A percentile compares a stretch with the other conserved stretches of the same genome.
phyloP scores from a whole-genome alignment of 306 rosid species.

The Neltuma alba region DNA sequence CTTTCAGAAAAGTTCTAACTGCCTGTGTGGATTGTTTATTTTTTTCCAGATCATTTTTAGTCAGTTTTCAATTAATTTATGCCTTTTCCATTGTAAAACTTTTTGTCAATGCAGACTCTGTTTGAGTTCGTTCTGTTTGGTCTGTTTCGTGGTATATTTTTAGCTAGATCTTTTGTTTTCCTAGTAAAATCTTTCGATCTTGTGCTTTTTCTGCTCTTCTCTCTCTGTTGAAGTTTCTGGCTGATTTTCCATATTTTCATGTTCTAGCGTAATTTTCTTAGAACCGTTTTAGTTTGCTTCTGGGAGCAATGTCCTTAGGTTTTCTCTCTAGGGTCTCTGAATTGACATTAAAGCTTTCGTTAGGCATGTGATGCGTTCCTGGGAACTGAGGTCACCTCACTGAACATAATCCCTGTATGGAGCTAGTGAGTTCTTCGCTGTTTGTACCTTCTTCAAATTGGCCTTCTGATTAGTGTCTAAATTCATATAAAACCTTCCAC shows the following conservation, averaged over 20 bases:
- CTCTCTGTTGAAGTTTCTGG: not conserved
- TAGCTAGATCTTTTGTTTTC: slow-evolving; percentile 28
- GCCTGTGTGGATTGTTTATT: not conserved
- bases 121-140: slow-evolving; percentile 20
- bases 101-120: slow-evolving; percentile 13
- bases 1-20: not conserved
- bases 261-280: slow-evolving; percentile 41
- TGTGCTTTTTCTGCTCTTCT: not conserved
- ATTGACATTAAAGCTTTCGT: slow-evolving; percentile 40
- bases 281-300: slow-evolving; percentile 57
- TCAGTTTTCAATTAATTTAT: slow-evolving; percentile 12
- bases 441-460: slow-evolving; percentile 24
- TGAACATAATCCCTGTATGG: slow-evolving; percentile 37
- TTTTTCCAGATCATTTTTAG: not conserved
- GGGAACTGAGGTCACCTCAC: slow-evolving; percentile 51
- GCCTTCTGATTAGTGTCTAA: slow-evolving; percentile 23
- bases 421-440: slow-evolving; percentile 34
- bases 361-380: slow-evolving; percentile 79
- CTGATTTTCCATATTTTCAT: slow-evolving; percentile 29
- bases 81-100: not conserved
- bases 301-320: slow-evolving; percentile 50
- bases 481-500: slow-evolving; percentile 20
- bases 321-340: slow-evolving; percentile 44
- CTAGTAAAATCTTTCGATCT: slow-evolving; percentile 16
- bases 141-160: slow-evolving; percentile 21